Conservation (phyloP, 2,329 filamentous ascomycete genomes). For the Clarireedia hainanense region DNA sequence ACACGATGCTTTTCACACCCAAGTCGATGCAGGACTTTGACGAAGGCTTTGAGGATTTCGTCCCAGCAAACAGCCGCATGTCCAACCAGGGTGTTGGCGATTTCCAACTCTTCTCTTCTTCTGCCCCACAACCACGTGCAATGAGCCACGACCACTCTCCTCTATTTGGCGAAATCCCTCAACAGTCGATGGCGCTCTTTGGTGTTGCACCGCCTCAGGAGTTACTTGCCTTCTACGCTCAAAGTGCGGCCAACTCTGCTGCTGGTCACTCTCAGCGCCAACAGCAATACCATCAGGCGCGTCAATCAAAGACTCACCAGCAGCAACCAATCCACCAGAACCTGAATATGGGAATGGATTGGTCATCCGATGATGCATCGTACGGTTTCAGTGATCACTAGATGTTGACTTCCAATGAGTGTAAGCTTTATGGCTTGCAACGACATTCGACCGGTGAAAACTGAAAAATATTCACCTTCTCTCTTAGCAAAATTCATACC, state of each 20-base stretch:
- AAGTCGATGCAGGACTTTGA: slow-evolving; percentile 54
- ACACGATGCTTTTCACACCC: slow-evolving; percentile 62
- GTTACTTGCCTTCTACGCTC: slow-evolving; percentile 25
- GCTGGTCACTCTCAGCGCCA: background rate
- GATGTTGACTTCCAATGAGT: background rate
- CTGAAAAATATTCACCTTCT: background rate
- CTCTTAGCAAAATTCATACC: background rate
- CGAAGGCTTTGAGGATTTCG: slow-evolving; percentile 35
- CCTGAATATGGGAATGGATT: slow-evolving; percentile 10
- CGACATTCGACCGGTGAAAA: background rate
- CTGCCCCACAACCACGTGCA: slow-evolving; percentile 14
- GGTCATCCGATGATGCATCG: slow-evolving; percentile 5
- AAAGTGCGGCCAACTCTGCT: slow-evolving; percentile 18
- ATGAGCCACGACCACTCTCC: slow-evolving; percentile 18
- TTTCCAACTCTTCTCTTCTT: slow-evolving; percentile 27
- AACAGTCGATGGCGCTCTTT: slow-evolving; percentile 14
- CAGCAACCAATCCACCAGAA: slow-evolving; percentile 3
- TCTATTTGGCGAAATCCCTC: slow-evolving; percentile 25
- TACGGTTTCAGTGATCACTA: slow-evolving; percentile 2
- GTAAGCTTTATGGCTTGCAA: background rate
- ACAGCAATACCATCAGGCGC: background rate
- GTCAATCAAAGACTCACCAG: background rate
- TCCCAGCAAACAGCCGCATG: slow-evolving; percentile 16
- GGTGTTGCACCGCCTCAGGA: slow-evolving; percentile 18
- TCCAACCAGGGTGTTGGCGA: slow-evolving; percentile 12